These are phyloP conservation scores for Solanum pennellii DNA, from an alignment of 257 asterid genomes.

Conservation along the genomic window DNA sequence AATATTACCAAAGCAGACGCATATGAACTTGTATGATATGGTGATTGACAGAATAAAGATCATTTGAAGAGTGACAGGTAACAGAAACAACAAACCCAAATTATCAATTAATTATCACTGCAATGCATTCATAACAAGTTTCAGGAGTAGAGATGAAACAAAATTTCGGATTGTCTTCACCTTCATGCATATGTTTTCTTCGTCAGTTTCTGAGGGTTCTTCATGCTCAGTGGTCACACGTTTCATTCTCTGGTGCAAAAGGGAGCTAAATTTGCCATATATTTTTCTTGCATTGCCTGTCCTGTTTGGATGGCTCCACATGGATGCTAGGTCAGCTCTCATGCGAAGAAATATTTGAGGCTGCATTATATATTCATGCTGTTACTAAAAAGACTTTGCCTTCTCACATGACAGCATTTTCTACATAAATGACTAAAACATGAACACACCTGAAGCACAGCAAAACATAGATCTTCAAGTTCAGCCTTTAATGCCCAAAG, in stretches of 20 bases:
- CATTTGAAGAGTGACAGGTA: neutral
- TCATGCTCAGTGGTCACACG: slow-evolving; percentile 26
- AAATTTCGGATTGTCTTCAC: slow-evolving; percentile 12
- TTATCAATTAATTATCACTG: neutral
- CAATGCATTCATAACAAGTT: neutral
- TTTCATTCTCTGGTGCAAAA: slow-evolving; percentile 10
- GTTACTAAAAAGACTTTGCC: neutral
- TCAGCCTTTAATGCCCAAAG: slow-evolving; percentile 98
- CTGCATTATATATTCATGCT: slow-evolving; percentile 29
- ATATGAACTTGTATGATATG: neutral
- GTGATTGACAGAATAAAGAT: neutral
- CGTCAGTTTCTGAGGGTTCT: slow-evolving; percentile 33
- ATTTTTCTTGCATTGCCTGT: slow-evolving; percentile 48
- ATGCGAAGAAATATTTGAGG: slow-evolving; percentile 69
- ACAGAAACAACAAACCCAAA: neutral
- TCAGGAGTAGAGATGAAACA: neutral
- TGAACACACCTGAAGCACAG: slow-evolving; percentile 74
- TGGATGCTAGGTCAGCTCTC: slow-evolving; percentile 81
- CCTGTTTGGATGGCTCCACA: slow-evolving; percentile 66
- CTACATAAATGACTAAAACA: neutral
- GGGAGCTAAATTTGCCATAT: slow-evolving; percentile 31
- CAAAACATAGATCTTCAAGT: slow-evolving; percentile 95
- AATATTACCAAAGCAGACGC: neutral
- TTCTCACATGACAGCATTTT: neutral
- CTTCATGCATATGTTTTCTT: slow-evolving; percentile 64